phyloP scores from a whole-genome alignment of 2,329 filamentous ascomycete species.

The Cordyceps cateniannulata region DNA sequence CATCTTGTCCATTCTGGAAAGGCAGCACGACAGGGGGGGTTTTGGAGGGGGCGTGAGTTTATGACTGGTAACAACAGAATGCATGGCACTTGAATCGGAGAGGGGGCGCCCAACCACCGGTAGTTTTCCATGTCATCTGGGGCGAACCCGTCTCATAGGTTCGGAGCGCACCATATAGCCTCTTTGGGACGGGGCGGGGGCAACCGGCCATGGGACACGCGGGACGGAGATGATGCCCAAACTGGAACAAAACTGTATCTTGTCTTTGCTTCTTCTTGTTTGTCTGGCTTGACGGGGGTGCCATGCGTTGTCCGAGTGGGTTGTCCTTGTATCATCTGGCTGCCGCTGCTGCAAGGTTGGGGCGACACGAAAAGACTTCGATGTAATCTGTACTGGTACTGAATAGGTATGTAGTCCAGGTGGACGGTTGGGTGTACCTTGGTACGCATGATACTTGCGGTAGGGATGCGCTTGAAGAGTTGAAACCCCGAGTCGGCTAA shows the following conservation, averaged over 20 bases:
- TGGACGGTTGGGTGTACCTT: too few species aligned
- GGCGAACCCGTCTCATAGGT: not conserved
- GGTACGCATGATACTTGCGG: too few species aligned
- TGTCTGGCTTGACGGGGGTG: constrained; percentile 6
- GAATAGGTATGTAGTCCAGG: too few species aligned
- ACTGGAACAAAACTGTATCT: constrained; percentile 6
- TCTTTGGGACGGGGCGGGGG: not conserved
- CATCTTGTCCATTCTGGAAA: not conserved
- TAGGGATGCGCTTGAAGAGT: not conserved
- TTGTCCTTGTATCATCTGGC: not conserved
- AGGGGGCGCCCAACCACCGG: not conserved
- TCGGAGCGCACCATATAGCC: constrained; percentile 3
- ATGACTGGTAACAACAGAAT: not conserved
- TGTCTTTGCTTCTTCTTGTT: not conserved
- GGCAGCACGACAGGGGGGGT: not conserved
- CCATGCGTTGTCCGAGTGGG: not conserved
- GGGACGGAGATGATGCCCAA: constrained; percentile 12
- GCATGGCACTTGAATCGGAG: constrained; percentile 1
- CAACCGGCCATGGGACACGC: not conserved
- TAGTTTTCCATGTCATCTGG: not conserved
- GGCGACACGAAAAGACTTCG: too few species aligned
- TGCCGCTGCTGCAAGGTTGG: too few species aligned
- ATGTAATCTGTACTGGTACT: too few species aligned
- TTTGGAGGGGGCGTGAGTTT: not conserved
- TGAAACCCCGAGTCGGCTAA: not conserved